A percentile compares a stretch with the other conserved stretches of the same genome.
These are phyloP conservation scores for Posidonia oceanica DNA, from an alignment of 116 monocot species.

Conservation along the genomic window DNA sequence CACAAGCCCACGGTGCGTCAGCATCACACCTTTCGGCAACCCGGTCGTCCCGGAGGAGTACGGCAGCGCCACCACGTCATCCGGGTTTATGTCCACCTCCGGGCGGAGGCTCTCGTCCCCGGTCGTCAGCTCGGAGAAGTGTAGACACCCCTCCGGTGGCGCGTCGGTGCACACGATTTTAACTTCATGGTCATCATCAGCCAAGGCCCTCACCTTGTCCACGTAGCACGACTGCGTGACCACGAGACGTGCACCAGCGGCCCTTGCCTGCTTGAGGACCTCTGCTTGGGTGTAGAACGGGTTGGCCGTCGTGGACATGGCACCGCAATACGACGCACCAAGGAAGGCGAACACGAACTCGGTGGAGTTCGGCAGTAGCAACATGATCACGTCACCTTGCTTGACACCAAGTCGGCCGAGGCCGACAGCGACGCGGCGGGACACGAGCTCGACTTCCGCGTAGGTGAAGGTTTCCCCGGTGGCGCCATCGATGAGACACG, in stretches of 20 bases:
- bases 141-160: conserved; percentile 21
- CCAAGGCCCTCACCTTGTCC: conserved; percentile 23
- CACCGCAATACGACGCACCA: conserved; percentile 32
- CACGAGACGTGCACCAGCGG: conserved; percentile 15
- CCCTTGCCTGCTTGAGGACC: conserved; percentile 25
- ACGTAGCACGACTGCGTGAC: conserved; percentile 29
- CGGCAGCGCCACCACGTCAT: conserved; percentile 47
- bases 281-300: conserved; percentile 39
- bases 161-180: conserved; percentile 21
- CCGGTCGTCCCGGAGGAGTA: conserved; percentile 59
- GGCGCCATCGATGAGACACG: conserved; percentile 40
- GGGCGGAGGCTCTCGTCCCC: conserved; percentile 17
- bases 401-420: conserved; percentile 17
- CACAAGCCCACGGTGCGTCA: conserved; percentile 39
- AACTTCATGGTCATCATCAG: conserved; percentile 12
- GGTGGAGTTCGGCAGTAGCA: conserved; percentile 32
- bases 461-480: conserved; percentile 23
- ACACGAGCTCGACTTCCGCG: conserved; percentile 24
- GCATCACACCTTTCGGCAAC: conserved; percentile 52
- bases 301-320: conserved; percentile 45
- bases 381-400: conserved; percentile 29
- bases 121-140: conserved; percentile 22
- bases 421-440: conserved; percentile 25
- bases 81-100: conserved; percentile 21
- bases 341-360: conserved; percentile 48